Percentiles rank a stretch among this genome's conserved stretches.
Evolutionary conservation across 108 stramenopile genomes (phyloP).

Genomic region (Cyclostephanos invisitatus): DNA sequence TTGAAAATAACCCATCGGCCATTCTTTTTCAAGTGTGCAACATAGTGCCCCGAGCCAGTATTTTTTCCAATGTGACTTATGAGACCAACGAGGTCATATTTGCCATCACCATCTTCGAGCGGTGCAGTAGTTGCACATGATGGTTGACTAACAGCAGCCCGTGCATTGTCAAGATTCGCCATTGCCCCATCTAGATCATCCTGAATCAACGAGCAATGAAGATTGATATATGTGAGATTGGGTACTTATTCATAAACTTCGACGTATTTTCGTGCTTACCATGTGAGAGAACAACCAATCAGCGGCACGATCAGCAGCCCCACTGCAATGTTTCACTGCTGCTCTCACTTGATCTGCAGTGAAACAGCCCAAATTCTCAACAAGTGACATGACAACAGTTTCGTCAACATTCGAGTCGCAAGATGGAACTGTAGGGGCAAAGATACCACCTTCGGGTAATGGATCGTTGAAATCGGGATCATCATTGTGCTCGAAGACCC

Average conservation of each 20-base stretch:
- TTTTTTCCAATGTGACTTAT: conserved; percentile 98
- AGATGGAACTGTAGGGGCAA: conserved; percentile 35
- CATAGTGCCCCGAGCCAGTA: conserved; percentile 97
- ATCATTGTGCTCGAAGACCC: conserved; percentile 96
- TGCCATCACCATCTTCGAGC: conserved; percentile 85
- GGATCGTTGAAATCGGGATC: conserved; percentile 98
- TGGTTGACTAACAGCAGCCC: conserved; percentile 8
- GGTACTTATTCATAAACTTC: not conserved
- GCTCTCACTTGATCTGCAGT: conserved; percentile 88
- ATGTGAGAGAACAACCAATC: conserved; percentile 98
- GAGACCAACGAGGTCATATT: conserved; percentile 91
- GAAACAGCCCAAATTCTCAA: conserved; percentile 91
- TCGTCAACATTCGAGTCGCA: conserved; percentile 61
- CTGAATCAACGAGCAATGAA: not conserved
- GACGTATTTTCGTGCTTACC: conserved; percentile 26
- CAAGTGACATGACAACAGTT: conserved; percentile 73
- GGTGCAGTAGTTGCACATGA: conserved; percentile 29
- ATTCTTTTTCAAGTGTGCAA: conserved; percentile 93
- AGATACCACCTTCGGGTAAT: conserved; percentile 55
- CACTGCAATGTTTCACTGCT: conserved; percentile 84
- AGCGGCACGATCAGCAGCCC: conserved; percentile 91
- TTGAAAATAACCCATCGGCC: conserved; percentile 98
- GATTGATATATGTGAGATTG: not conserved
- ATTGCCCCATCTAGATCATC: conserved; percentile 92
- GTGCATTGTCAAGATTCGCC: conserved; percentile 58